These are phyloP conservation scores for Podosphaera aphanis DNA, from an alignment of 2,329 filamentous ascomycete genomes.

Conservation along the genomic window DNA sequence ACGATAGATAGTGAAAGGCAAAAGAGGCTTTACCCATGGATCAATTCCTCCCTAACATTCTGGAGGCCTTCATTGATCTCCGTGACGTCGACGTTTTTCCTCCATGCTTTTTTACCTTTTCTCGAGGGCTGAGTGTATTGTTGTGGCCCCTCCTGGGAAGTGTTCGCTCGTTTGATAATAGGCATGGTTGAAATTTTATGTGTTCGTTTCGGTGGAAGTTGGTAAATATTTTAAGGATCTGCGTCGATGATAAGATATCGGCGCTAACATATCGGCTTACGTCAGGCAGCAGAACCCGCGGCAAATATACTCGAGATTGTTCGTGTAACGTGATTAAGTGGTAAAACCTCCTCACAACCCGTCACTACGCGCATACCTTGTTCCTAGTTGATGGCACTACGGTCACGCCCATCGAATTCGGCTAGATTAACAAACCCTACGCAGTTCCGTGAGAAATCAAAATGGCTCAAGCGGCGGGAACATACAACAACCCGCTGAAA, in stretches of 20 bases:
- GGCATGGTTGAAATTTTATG: slow-evolving; percentile 10
- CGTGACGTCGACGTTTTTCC: slow-evolving; percentile 89
- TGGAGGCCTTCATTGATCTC: slow-evolving; percentile 67
- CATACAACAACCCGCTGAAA: slow-evolving; percentile 98
- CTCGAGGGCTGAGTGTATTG: slow-evolving; percentile 74
- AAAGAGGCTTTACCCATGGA: slow-evolving; percentile 42
- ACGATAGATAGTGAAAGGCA: neutral
- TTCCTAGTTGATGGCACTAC: neutral
- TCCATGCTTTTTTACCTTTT: slow-evolving; percentile 97
- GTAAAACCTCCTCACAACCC: neutral
- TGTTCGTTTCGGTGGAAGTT: neutral
- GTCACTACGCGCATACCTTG: neutral
- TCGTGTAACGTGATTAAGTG: neutral
- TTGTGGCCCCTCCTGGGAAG: slow-evolving; percentile 38
- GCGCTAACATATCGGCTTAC: neutral
- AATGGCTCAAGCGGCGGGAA: slow-evolving; percentile 69
- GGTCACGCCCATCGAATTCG: neutral
- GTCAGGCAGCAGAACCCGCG: neutral
- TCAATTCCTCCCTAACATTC: slow-evolving; percentile 68
- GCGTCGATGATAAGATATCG: neutral
- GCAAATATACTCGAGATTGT: neutral
- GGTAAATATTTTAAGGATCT: too few relatives aligned
- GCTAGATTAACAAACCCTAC: neutral
- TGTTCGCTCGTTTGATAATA: slow-evolving; percentile 17
- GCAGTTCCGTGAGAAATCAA: slow-evolving; percentile 16